Conservation (phyloP, 805 yeast species). For the Metschnikowia orientalis region DNA sequence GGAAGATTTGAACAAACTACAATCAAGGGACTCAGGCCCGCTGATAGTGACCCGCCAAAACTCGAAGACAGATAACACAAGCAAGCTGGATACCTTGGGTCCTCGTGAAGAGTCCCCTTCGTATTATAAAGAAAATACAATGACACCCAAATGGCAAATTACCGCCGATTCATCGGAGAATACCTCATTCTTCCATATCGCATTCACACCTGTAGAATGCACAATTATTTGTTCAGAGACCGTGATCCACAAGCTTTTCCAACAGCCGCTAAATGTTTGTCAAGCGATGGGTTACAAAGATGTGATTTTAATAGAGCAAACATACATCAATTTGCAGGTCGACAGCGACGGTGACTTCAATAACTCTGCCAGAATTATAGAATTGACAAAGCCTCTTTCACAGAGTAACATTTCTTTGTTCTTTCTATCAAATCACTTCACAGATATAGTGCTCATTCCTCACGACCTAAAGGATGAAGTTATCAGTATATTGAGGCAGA, state of each 20-base stretch:
- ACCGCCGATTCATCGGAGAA: too few species aligned
- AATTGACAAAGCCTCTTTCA: conserved; percentile 56
- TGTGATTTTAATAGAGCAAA: conserved; percentile 38
- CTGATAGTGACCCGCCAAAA: conserved; percentile 4
- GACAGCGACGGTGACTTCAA: conserved; percentile 57
- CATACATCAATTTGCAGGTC: conserved; percentile 52
- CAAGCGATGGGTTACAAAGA: conserved; percentile 28
- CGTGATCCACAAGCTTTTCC: conserved; percentile 36
- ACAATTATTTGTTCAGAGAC: conserved; percentile 50
- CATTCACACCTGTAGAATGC: conserved; percentile 60
- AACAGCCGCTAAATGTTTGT: conserved; percentile 35
- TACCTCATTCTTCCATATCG: conserved; percentile 59
- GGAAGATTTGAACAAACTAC: too few species aligned
- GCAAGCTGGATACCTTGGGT: too few species aligned
- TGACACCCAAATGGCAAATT: too few species aligned
- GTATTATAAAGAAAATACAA: too few species aligned
- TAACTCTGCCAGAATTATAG: conserved; percentile 48
- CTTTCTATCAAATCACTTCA: conserved; percentile 59
- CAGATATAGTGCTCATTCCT: conserved; percentile 62
- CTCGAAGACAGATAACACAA: conserved; percentile 26
- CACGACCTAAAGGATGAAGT: conserved; percentile 40
- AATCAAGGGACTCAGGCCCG: too few species aligned
- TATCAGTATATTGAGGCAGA: conserved; percentile 38
- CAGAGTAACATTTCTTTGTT: conserved; percentile 53
- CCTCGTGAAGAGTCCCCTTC: too few species aligned